Evolutionary conservation across 2,329 filamentous ascomycete species (phyloP), one percentile per base, ranked within the genome.

Genomic region (Pseudogymnoascus sp.): DNA sequence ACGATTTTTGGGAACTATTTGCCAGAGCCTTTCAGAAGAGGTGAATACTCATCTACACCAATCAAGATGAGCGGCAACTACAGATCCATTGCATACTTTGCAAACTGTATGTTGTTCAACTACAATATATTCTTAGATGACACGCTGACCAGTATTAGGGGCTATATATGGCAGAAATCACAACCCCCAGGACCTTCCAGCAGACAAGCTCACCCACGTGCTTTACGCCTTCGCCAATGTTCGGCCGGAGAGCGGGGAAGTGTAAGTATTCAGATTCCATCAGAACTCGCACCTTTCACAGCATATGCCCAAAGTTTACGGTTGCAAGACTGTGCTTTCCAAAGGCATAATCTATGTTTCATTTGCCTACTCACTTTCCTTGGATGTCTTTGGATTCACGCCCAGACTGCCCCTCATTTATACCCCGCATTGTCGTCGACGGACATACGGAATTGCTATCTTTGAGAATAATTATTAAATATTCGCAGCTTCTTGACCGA

Each of bases 181-280:
- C 73, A 83, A 87, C n/a, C 92, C 93, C 0, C 89, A 96, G 72
- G 86, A 96, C 72, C 82, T 97, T 5, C 90, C 90, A 0, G 86
- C 82, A 3, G 84, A 92, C 62, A 89, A 90, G 63, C 83, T 97
- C 44, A 97, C 93, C 0, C 93, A 97, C 72, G 77, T 97, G 4
- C 84, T 97, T 14, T 97, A 97, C 69, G 81, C 93, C 14, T 97
- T 97, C 76, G 93, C 91, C 72, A 96, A 97, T 73, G 84, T 96
- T 64, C 83, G 85, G 3, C 81, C 87, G 2, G 90, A 93, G 2
- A 85, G 83, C 34, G 93, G 93, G 60, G 90, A 96, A 75, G 91
- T 96, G 75, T 89, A 75, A 68, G 72, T 68, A 37, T 23, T 16
- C 36, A 16, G 7, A 16, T 60, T 25, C 28, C 11, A 16, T 62